Percentiles rank a stretch among this genome's conserved stretches.
These are phyloP conservation scores for Leishmania amazonensis DNA, from an alignment of 208 protist species.

Conservation along the genomic window DNA sequence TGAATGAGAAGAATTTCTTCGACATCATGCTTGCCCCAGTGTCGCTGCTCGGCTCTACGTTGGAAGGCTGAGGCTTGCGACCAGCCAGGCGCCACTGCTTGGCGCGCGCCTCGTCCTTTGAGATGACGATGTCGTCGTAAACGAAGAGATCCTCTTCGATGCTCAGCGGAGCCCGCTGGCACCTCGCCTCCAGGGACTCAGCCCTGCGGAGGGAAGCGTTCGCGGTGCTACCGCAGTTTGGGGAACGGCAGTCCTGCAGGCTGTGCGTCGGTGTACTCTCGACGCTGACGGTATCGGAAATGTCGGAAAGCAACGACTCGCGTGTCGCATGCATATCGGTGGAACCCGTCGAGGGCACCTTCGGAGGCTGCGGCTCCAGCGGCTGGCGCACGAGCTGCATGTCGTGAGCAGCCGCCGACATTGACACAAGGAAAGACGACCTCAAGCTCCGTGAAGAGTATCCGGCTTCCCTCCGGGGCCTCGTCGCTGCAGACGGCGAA, in stretches of 20 bases:
- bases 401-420: neutral
- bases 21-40: neutral
- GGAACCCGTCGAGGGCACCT: neutral
- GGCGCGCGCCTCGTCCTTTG: slow-evolving; percentile 65
- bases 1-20: slow-evolving; percentile 70
- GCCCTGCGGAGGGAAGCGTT: slow-evolving; percentile 15
- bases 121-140: slow-evolving; percentile 87
- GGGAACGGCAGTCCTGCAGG: slow-evolving; percentile 2
- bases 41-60: neutral
- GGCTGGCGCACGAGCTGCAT: neutral
- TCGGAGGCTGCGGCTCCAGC: neutral
- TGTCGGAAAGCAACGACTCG: slow-evolving; percentile 41
- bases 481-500: neutral
- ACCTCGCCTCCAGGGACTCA: slow-evolving; percentile 81
- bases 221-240: slow-evolving; percentile 7
- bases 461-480: neutral
- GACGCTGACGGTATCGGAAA: slow-evolving; percentile 23
- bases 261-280: slow-evolving; percentile 7
- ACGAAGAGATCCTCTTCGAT: slow-evolving; percentile 82
- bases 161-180: slow-evolving; percentile 45
- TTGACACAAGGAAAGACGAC: neutral
- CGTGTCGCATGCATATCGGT: slow-evolving; percentile 11
- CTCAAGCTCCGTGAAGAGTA: neutral
- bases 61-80: slow-evolving; percentile 43
- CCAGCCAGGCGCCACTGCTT: slow-evolving; percentile 79